phyloP scores from a whole-genome alignment of 495 filamentous ascomycete genomes.

The Ramalina intermedia region DNA sequence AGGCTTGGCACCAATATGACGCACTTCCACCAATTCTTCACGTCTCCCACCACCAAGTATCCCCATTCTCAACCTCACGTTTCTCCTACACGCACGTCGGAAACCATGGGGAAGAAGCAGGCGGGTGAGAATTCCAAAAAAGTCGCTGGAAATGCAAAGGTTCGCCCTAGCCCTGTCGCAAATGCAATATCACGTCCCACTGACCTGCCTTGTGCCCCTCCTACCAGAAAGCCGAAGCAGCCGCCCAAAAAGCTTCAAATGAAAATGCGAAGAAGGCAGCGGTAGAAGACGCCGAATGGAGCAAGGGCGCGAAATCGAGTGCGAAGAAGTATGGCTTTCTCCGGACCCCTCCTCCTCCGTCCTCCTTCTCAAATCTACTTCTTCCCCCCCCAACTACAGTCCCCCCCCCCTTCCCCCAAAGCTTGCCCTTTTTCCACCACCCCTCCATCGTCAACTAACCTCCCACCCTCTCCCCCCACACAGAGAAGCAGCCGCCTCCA shows the following conservation, averaged over 20 bases:
- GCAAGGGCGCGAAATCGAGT: slow-evolving; percentile 67
- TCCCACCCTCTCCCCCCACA: not conserved
- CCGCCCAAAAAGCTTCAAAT: slow-evolving; percentile 57
- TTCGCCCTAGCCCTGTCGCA: slow-evolving; percentile 14
- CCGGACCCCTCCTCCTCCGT: not conserved
- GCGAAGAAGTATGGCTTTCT: slow-evolving; percentile 59
- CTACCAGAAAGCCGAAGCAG: slow-evolving; percentile 74
- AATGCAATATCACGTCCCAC: not conserved
- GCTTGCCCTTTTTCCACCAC: not conserved
- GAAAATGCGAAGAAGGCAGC: slow-evolving; percentile 52
- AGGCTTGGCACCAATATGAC: too few relatives aligned
- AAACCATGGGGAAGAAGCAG: slow-evolving; percentile 50
- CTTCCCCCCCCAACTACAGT: not conserved
- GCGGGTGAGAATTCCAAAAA: slow-evolving; percentile 73
- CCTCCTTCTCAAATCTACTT: not conserved
- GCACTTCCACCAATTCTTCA: too few relatives aligned
- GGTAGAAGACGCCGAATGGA: slow-evolving; percentile 66
- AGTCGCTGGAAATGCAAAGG: slow-evolving; percentile 65
- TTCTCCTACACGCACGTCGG: not conserved
- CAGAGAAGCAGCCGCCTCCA: slow-evolving; percentile 72
- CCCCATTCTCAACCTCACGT: too few relatives aligned
- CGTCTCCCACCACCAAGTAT: too few relatives aligned
- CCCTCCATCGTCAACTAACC: not conserved
- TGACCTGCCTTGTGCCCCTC: not conserved
- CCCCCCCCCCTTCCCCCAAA: not conserved